Evolutionary conservation across 2,329 filamentous ascomycete genomes (phyloP), one percentile per base, ranked within the genome.

Genomic region (Nakataea oryzae): DNA sequence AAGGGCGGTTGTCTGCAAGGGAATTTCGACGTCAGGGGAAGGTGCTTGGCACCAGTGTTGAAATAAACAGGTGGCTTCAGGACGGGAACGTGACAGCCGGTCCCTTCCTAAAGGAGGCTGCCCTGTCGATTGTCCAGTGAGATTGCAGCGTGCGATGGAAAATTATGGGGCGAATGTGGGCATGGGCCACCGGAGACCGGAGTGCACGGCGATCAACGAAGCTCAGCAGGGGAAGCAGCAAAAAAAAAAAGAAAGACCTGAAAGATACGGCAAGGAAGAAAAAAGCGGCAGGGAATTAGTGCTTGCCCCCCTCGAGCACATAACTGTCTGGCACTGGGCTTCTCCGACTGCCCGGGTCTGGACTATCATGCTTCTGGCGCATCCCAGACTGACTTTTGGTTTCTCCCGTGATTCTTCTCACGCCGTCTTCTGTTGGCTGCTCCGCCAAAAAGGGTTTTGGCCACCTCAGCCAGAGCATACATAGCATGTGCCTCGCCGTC

Each of bases 41-140:
- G 58, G 27, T 34, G 34, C 58, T 59, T 47, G 34, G 58, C 32
- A 34, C 57, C 21, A 26, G 34, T 59, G 58, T 26, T 34, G 57
- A 59, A 59, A 59, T 59, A 59, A 59, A 59, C 58, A 59, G 58
- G 58, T 59, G 58, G 58, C 58, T 59, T 59, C 47, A 59, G 32
- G 58, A 12, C 21, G 17, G 14, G 17, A 50, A n/a, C 17, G 21
- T n/a, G 21, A 50, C 41, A 21, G 41, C 7, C 3, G 14, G 41
- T 8, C n/a, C 41, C 41, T 50, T 21, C 6, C 41, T 21, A n/a
- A 50, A 50, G n/a, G 1, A 21, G n/a, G 41, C 34, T 17, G 17
- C 41, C 41, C 41, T 21, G 41, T 50, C 17, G 41, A 50, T 50
- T 50, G 41, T 50, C 41, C 41, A 50, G 41, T 50, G 41, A 50